Base-by-base conservation (phyloP, 2,329 filamentous ascomycete species). In the Calonectria pseudoturangicola region DNA sequence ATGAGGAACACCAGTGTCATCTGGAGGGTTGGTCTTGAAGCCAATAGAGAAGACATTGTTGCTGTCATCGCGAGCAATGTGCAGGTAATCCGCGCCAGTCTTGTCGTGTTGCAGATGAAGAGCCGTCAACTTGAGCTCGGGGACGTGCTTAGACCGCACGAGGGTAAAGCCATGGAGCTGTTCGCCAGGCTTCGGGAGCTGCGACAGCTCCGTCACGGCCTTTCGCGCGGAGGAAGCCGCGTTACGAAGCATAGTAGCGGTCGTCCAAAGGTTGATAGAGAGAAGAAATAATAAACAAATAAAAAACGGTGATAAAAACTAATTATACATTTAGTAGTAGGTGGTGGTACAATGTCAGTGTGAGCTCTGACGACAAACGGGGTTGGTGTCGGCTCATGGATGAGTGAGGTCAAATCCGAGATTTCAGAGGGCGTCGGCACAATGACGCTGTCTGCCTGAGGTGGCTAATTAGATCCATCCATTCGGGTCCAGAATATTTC, bases 31-130 rank as follows among this genome's bases (percentile, higher is more conserved):
- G 28, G 97, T 99, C 90, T 98, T 98, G 92, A 99, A 99, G 66
- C 96, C 97, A 81, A 99, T 97, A 45, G 96, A 97, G 86, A 99
- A 99, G 82, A 98, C 97, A 94, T 99, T 99, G 87, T 99, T 99
- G 87, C 93, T 94, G 82, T 99, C 97, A 71, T 98, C 95, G 79
- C 96, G 90, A 18, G 96, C 96, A 79, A 99, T 93, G 85, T 99
- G 97, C 58, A 99, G 89, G 82, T 98, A 98, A 78, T 99, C 95
- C 75, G 97, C 97, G 73, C 96, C 95, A 0, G 97, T 99, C 87
- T 96, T 96, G 86, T 98, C 94, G 83, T 99, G 97, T 81, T 94
- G 93, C 75, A 99, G 90, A 75, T 97, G 94, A 66, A 98, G 86
- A 6, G 97, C 97, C 1, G 96, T 98, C 81, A 99, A 86, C 84